Percentiles rank a stretch among this genome's conserved stretches.
Evolutionary conservation across 2,329 filamentous ascomycete species (phyloP).

Genomic region (Penicillium sp.): DNA sequence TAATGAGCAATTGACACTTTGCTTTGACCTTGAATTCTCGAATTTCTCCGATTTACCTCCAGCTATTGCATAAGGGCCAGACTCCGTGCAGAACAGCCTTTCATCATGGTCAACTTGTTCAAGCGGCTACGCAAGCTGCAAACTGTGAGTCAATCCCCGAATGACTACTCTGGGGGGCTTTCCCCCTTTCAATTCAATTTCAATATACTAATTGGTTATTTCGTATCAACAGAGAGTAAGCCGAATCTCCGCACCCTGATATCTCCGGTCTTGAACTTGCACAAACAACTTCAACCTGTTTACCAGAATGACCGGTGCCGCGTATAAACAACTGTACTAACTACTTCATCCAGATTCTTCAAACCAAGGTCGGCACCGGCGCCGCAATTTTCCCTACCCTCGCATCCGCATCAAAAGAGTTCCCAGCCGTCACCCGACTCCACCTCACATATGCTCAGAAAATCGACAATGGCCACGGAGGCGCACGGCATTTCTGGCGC

Average conservation of each 20-base stretch:
- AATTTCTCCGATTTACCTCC: neutral
- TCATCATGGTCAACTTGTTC: slow-evolving; percentile 50
- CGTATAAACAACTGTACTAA: neutral
- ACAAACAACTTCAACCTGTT: neutral
- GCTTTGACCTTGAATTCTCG: neutral
- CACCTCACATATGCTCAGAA: slow-evolving; percentile 48
- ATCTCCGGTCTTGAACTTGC: slow-evolving; percentile 4
- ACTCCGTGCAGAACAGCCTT: slow-evolving; percentile 22
- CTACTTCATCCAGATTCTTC: slow-evolving; percentile 61
- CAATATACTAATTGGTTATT: slow-evolving; percentile 19
- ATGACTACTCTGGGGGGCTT: neutral
- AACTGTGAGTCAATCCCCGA: slow-evolving; percentile 57
- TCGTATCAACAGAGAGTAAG: slow-evolving; percentile 33
- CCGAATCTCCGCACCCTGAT: slow-evolving; percentile 5
- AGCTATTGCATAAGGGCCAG: slow-evolving; percentile 14
- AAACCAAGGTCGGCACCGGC: slow-evolving; percentile 77
- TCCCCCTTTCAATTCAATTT: neutral
- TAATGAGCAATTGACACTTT: neutral
- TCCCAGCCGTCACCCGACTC: slow-evolving; percentile 43
- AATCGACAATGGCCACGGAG: slow-evolving; percentile 42
- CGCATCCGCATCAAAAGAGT: slow-evolving; percentile 33
- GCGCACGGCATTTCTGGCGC: slow-evolving; percentile 81
- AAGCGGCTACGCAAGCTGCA: slow-evolving; percentile 75
- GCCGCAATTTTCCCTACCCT: slow-evolving; percentile 71
- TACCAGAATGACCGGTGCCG: neutral